Conservation (phyloP, 305 asterid species). For the Fraxinus dipetala region DNA sequence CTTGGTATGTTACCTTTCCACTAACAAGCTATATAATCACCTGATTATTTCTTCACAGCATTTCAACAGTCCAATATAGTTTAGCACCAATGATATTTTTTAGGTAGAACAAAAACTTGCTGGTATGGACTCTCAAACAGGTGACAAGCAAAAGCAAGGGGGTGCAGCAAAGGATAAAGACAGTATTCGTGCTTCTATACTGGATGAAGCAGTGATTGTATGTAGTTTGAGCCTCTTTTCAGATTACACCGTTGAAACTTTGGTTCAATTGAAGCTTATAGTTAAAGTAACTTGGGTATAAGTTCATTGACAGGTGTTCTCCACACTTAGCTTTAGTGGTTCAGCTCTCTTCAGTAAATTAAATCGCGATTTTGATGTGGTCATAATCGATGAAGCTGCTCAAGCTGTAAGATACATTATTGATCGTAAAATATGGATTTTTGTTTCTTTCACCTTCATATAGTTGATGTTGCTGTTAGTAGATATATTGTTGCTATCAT, state of each 20-base stretch:
- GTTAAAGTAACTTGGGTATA: slow-evolving; percentile 24
- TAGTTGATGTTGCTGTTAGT: neutral
- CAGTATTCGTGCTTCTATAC: slow-evolving; percentile 78
- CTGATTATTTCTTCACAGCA: neutral
- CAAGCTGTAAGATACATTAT: slow-evolving; percentile 79
- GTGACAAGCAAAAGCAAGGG: slow-evolving; percentile 93
- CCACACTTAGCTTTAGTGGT: slow-evolving; percentile 97
- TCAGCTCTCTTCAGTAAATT: slow-evolving; percentile 73
- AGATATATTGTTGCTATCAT: neutral
- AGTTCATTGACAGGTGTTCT: slow-evolving; percentile 73
- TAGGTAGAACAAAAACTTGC: slow-evolving; percentile 92
- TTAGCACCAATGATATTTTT: slow-evolving; percentile 10
- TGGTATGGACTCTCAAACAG: slow-evolving; percentile 60
- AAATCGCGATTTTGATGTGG: slow-evolving; percentile 90
- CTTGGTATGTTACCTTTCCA: slow-evolving; percentile 49
- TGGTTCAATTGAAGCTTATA: slow-evolving; percentile 15
- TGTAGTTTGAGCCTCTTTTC: slow-evolving; percentile 27
- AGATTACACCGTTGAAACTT: slow-evolving; percentile 13
- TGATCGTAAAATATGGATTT: neutral
- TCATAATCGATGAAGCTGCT: slow-evolving; percentile 98
- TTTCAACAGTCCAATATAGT: neutral
- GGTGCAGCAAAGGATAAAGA: slow-evolving; percentile 68
- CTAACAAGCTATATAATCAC: slow-evolving; percentile 1
- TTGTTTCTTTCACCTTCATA: neutral
- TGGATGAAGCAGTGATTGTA: slow-evolving; percentile 95